Evolutionary conservation across 148 eudicot species (phyloP), one percentile per base, ranked within the genome.

Genomic region (Chenopodium suecicum): DNA sequence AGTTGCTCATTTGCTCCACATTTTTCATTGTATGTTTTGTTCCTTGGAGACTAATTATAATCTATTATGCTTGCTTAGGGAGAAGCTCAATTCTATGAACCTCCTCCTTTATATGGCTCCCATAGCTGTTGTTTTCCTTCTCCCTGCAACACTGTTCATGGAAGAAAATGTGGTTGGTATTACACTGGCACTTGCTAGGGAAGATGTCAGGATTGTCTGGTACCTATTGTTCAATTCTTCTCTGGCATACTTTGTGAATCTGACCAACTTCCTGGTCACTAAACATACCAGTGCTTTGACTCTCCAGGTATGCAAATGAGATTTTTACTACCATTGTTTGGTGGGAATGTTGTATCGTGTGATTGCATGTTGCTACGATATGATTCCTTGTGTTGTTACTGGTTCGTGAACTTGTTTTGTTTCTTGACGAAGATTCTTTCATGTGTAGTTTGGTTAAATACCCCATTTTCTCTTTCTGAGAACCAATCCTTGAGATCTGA

Each of bases 221-320:
- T 90, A 86, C 75, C 88, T 94, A 78, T 63, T 94, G 67, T 94
- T 94, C 91, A 94, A 94, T 84, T 94, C 98, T 74, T 83, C 98
- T 25, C 88, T 92, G 71, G 97, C 98, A 32, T 94, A 94, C 86
- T 92, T 91, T 82, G 98, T 94, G 86, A 94, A 94, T 84, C 84
- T 94, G 90, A 93, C 98, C 87, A 94, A 94, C 74, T 94, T 94
- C 88, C 82, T 94, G 90, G 98, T 94, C 83, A 94, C 98, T 75
- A 94, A 94, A 77, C 98, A 94, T 84, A 93, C 98, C 63, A 94
- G 98, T 89, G 98, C 98, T 68, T 87, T 94, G 76, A 94, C 98
- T 76, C 94, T 94, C 64, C 98, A 94, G 97, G 98, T 94, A 91
- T 82, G 87, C 47, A 31, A 34, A 70, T 65, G 34, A 44, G 32